Evolutionary conservation across 208 protist species (phyloP).

Genomic region (Acanthamoeba lenticulata): DNA sequence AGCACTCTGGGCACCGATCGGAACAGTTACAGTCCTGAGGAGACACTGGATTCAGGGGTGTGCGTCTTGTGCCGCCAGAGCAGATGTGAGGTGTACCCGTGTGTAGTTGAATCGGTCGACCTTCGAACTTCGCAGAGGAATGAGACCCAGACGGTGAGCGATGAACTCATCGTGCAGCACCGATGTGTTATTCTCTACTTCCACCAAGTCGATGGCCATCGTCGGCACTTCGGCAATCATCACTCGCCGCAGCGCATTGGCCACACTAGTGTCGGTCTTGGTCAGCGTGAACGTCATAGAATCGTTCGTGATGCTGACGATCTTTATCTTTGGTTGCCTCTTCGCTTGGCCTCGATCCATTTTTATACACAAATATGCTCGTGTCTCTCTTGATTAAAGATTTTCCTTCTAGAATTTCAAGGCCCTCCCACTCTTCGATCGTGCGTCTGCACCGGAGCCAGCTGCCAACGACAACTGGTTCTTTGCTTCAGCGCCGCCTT

Average conservation of each 20-base stretch:
- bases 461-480: too few relatives aligned
- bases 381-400: too few relatives aligned
- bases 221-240: constrained; percentile 99
- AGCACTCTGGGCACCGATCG: constrained; percentile 11
- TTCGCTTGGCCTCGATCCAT: background rate
- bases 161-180: constrained; percentile 99
- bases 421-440: too few relatives aligned
- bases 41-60: background rate
- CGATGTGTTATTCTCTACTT: constrained; percentile 88
- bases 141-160: constrained; percentile 97
- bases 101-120: constrained; percentile 77
- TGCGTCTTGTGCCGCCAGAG: background rate
- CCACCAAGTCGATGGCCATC: constrained; percentile 97
- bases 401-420: too few relatives aligned
- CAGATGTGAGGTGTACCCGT: constrained; percentile 41
- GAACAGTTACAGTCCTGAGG: constrained; percentile 18
- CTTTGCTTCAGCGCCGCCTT: too few relatives aligned
- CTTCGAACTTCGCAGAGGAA: constrained; percentile 91
- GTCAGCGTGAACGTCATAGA: constrained; percentile 76
- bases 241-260: constrained; percentile 96
- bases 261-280: constrained; percentile 86
- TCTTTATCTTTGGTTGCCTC: constrained; percentile 74
- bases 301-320: constrained; percentile 78
- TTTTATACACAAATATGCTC: background rate
- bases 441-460: too few relatives aligned